Evolutionary conservation across 2,329 filamentous ascomycete species (phyloP), one percentile per base, ranked within the genome.

Genomic region (Alternaria triticina): DNA sequence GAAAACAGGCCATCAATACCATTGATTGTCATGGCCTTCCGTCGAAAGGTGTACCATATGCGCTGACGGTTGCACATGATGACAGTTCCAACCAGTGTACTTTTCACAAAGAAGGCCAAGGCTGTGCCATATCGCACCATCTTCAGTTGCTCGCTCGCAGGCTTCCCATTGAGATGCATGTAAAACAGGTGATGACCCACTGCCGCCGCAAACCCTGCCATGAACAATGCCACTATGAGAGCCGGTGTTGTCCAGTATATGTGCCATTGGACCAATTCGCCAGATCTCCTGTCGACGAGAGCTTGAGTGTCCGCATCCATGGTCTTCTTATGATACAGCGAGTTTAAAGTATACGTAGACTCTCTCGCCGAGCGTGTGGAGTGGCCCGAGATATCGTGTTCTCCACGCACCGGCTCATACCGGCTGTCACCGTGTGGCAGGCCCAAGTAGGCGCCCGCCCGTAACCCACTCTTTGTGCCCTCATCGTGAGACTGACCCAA

Each of bases 101-200:
- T 75, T 61, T 79, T 80, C 2, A 76, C 74, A 33, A 80, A 80
- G 58, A 79, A 80, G 5, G 77, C 78, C 60, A 80, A 54, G 1
- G 77, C 78, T 9, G 77, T 80, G 8, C 79, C 79, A 22, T 77
- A 77, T 22, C 79, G 64, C 4, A 79, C 71, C 74, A 76, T 80
- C 44, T 46, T 70, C 46, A 80, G 58, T 47, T 80, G 79, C 25
- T 77, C 59, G 22, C 65, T 66, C 1, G 77, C 74, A 7, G 70
- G 69, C 40, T 72, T 54, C 17, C 78, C 77, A 46, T 79, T 64
- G 46, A 80, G 63, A 17, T 65, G 64, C 5, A 27, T 40, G 54
- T 80, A 80, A 64, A 79, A 79, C 10, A 77, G 36, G 59, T 80
- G 78, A 55, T 80, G 78, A 1, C 72, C 75, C 10, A 79, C n/a